Base-by-base conservation (phyloP, 2,329 filamentous ascomycete genomes). In the Leptoxyphium fumago region DNA sequence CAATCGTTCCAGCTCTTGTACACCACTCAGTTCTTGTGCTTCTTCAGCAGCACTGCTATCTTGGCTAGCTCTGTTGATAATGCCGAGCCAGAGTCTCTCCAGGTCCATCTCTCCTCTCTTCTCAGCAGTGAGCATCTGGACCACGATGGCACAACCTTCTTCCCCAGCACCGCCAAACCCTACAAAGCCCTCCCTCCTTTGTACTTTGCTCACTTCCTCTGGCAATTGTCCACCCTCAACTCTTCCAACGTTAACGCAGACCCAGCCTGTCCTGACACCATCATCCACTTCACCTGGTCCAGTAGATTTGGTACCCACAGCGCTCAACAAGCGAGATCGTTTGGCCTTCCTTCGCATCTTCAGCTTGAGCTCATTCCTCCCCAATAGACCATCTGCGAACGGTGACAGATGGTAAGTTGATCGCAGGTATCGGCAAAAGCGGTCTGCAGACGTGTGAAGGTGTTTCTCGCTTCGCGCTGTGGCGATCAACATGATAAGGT, bases 381-480 rank as follows among this genome's bases (percentile, higher is more conserved):
- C 89, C 45, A 98, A 72, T 38, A 96, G 65, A 0, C 91, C 91
- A 59, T 94, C 91, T 0, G 91, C 88, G 52, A 79, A 75, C 1
- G 89, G 85, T 2, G 73, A 68, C 32, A 96, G 66, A 44, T 79
- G 78, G 61, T 85, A 77, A 10, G 78, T 75, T 38, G 74, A 78
- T 43, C 87, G 74, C 39, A 95, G 67, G 82, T 85, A 95, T 46
- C 89, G 77, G 50, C 88, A 85, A 21, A 94, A 74, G n/a, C 86
- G 78, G 57, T 94, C 87, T 0, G 88, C 86, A 1, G 85, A 85
- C 17, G 94, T 82, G 58, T 94, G 89, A 30, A 98, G 70, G 66
- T 98, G 91, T 43, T 89, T 87, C 62, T 95, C 85, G 55, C 85
- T 93, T 46, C 91, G 81, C 11, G 89, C 85, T 8, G 87, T 94